Base-by-base conservation (phyloP, 2,329 filamentous ascomycete species). In the Cylindrodendrum hubeiense region DNA sequence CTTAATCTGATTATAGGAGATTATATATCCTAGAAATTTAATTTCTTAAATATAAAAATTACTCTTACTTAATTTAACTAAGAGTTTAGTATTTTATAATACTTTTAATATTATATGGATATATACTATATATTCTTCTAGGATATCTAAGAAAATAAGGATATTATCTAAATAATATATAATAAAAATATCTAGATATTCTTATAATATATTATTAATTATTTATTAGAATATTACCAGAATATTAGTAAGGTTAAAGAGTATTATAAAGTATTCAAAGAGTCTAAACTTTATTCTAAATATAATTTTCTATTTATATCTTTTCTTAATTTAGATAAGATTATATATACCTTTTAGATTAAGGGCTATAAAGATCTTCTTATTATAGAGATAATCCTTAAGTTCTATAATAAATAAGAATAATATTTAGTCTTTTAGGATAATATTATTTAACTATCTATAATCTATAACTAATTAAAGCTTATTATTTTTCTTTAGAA, bases 241-340 rank as follows among this genome's bases (percentile, higher is more conserved):
- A 5, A 28, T 60, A 60, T 76, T 77, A 43, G 63, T 53, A n/a
- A 53, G 17, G 39, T 4, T 8, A 30, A 43, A 17, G 2, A 10
- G 12, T 65, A 77, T 76, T 22, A 82, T 71, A 30, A 74, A 39
- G 46, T 73, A 81, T 63, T 81, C 57, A 67, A 68, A 81, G 7
- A 22, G n/a, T 68, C 74, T 71, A 67, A 75, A 80, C 21, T 69
- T 41, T 2, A 71, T 80, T 24, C 61, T 22, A 60, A 80, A 81
- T 1, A 71, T 70, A 13, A 67, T 80, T 51, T 77, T 79, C 71
- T 67, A 80, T 66, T 80, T 70, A 37, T 81, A 50, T 8, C 74
- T 71, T 70, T 72, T 37, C 21, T 63, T 69, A 43, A 81, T 79
- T 13, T 68, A 30, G 2, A 81, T 73, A 2, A 68, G 55, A 46